phyloP scores from a whole-genome alignment of 192 early-diverging fungal species.

The Obelidium mucronatum region DNA sequence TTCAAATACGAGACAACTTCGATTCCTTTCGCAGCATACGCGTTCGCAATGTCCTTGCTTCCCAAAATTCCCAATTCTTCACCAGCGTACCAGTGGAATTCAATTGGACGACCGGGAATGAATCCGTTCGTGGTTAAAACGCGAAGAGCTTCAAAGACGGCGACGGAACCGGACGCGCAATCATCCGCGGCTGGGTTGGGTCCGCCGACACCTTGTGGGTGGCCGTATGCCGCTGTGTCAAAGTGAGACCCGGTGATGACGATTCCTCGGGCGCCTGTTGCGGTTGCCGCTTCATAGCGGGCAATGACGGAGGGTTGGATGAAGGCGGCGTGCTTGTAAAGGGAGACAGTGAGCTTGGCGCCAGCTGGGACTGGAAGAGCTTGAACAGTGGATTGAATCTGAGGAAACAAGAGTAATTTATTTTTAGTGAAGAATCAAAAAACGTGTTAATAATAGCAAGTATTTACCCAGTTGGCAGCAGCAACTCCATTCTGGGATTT shows the following conservation, averaged over 20 bases:
- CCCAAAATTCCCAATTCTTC: slow-evolving; percentile 87
- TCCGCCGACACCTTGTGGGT: slow-evolving; percentile 38
- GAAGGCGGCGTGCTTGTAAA: slow-evolving; percentile 26
- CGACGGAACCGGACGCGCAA: slow-evolving; percentile 31
- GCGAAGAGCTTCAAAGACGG: slow-evolving; percentile 74
- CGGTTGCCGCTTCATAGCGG: slow-evolving; percentile 23
- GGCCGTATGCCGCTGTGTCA: not conserved
- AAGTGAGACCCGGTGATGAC: slow-evolving; percentile 21
- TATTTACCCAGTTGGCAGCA: slow-evolving; percentile 31
- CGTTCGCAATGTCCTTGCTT: slow-evolving; percentile 61
- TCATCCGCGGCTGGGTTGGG: slow-evolving; percentile 51
- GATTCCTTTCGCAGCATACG: slow-evolving; percentile 31
- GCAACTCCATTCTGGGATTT: slow-evolving; percentile 35
- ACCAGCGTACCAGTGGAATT: slow-evolving; percentile 93
- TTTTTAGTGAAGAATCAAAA: not conserved
- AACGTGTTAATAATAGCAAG: not conserved
- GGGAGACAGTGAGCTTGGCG: slow-evolving; percentile 28
- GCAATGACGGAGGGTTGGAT: slow-evolving; percentile 44
- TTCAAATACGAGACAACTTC: slow-evolving; percentile 38
- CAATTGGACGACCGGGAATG: slow-evolving; percentile 75
- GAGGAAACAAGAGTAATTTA: not conserved
- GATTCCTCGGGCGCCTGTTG: not conserved
- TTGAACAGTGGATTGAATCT: not conserved
- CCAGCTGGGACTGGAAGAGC: slow-evolving; percentile 5
- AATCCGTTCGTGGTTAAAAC: slow-evolving; percentile 68